These are phyloP conservation scores for Gossypium thurberi DNA, from an alignment of 345 rosid species.

Conservation along the genomic window DNA sequence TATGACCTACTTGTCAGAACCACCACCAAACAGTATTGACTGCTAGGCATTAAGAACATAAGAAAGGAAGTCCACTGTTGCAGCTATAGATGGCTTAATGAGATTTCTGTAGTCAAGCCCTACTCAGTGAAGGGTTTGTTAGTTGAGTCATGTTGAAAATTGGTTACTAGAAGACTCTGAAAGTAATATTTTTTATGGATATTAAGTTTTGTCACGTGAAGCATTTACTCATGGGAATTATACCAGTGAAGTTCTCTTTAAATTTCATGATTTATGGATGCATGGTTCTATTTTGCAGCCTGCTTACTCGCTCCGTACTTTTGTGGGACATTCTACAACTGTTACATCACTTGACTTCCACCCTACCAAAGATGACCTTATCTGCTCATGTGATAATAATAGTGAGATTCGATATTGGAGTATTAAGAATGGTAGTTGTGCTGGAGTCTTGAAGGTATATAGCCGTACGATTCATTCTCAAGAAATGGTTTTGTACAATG, in stretches of 20 bases:
- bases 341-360: slow-evolving; percentile 72
- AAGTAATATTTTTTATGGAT: not conserved
- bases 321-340: slow-evolving; percentile 50
- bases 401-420: slow-evolving; percentile 71
- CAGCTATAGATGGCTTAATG: not conserved
- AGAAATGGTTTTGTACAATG: not conserved
- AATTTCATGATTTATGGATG: not conserved
- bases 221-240: not conserved
- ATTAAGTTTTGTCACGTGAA: not conserved
- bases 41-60: not conserved
- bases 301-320: slow-evolving; percentile 44
- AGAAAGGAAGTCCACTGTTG: not conserved
- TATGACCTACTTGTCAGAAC: not conserved
- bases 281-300: slow-evolving; percentile 35
- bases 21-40: not conserved
- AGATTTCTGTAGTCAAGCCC: not conserved
- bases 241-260: not conserved
- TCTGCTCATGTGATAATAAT: slow-evolving; percentile 58
- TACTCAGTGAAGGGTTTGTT: not conserved
- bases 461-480: not conserved
- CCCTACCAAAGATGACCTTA: slow-evolving; percentile 55
- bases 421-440: slow-evolving; percentile 54
- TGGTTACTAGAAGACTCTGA: not conserved
- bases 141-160: not conserved
- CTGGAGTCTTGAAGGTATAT: slow-evolving; percentile 49